A percentile compares a stretch with the other conserved stretches of the same genome.
phyloP scores from a whole-genome alignment of 345 rosid species.

The Iberis pinnata region DNA sequence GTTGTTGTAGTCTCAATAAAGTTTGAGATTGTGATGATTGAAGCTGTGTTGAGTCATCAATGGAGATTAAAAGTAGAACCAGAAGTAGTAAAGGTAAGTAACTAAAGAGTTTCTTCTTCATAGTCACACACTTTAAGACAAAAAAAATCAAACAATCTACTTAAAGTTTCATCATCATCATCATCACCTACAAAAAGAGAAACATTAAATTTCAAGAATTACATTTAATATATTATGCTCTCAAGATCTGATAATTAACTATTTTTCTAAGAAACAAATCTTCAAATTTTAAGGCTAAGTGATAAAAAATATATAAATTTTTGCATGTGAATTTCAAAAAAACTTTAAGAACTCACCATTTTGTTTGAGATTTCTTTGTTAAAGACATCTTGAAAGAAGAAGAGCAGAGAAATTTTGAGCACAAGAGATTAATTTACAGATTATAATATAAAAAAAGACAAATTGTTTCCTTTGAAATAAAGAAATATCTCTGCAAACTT shows the following conservation, averaged over 20 bases:
- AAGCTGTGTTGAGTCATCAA: conserved; percentile 49
- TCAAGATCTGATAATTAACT: no score
- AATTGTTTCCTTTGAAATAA: conserved; percentile 31
- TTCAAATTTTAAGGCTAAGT: background rate
- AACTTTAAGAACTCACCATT: conserved; percentile 20
- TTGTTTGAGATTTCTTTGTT: conserved; percentile 8
- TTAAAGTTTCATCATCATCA: background rate
- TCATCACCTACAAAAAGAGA: conserved; percentile 19
- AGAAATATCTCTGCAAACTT: conserved; percentile 30
- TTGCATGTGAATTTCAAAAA: conserved; percentile 27
- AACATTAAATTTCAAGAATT: conserved; percentile 21
- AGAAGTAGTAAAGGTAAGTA: conserved; percentile 32
- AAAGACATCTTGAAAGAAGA: conserved; percentile 28
- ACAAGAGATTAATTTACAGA: background rate
- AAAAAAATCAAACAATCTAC: background rate
- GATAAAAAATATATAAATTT: background rate
- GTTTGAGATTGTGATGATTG: conserved; percentile 69
- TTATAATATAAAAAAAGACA: conserved; percentile 10
- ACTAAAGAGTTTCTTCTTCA: conserved; percentile 40
- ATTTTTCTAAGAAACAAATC: background rate
- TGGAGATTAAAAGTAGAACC: conserved; percentile 32
- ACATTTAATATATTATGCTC: no score
- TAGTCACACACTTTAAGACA: conserved; percentile 23
- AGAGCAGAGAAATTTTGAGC: conserved; percentile 7
- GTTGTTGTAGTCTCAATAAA: conserved; percentile 56